Percentiles rank a stretch among this genome's conserved stretches.
phyloP scores from a whole-genome alignment of 2,329 filamentous ascomycete genomes.

The Fusarium sp. region DNA sequence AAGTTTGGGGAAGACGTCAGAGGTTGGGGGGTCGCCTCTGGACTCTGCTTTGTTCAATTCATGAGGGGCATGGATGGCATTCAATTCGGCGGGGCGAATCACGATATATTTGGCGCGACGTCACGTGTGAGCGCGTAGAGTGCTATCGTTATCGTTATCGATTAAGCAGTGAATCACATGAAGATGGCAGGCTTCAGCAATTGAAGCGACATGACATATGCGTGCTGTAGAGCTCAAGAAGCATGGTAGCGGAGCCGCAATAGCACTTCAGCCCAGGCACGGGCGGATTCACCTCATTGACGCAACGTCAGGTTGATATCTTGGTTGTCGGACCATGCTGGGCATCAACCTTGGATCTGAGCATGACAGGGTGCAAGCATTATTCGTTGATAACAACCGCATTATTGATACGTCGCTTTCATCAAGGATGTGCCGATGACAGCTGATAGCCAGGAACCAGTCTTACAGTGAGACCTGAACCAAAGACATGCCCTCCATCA shows the following conservation, averaged over 20 bases:
- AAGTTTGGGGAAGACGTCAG: conserved; percentile 10
- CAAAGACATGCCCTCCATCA: not conserved
- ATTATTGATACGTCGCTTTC: conserved; percentile 12
- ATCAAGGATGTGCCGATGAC: not conserved
- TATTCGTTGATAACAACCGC: not conserved
- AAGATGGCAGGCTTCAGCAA: not conserved
- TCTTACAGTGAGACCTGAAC: not conserved
- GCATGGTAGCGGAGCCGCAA: not conserved
- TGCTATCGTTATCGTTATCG: not conserved
- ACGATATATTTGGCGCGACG: conserved; percentile 8
- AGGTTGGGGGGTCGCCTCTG: not conserved
- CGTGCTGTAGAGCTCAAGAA: not conserved
- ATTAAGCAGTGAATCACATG: not conserved
- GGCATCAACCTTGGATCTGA: not conserved
- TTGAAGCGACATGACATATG: not conserved
- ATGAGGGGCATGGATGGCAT: conserved; percentile 9
- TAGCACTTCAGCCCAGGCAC: not conserved
- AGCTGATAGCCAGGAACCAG: not conserved
- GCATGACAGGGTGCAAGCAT: not conserved
- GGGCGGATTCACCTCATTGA: not conserved
- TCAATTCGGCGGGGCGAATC: conserved; percentile 4
- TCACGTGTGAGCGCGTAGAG: conserved; percentile 37
- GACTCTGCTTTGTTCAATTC: conserved; percentile 1
- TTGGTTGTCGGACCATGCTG: not conserved
- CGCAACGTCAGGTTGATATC: not conserved